Evolutionary conservation across 2,329 filamentous ascomycete genomes (phyloP).

Genomic region (Thelonectria rubi): DNA sequence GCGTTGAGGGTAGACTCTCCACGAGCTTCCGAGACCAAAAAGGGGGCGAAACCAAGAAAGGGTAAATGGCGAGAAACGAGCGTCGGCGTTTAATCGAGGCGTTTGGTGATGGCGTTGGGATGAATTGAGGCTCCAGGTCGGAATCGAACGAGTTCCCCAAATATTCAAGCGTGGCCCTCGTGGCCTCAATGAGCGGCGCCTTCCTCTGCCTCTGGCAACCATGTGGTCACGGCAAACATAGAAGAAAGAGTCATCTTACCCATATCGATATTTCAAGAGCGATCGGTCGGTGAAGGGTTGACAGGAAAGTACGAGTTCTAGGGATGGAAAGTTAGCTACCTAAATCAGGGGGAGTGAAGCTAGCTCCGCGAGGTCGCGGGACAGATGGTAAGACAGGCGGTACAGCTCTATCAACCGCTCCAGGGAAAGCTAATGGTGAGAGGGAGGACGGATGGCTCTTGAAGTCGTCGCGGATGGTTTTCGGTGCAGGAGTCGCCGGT

Average conservation of each 20-base stretch:
- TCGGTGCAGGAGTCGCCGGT: slow-evolving; percentile 28
- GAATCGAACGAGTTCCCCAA: slow-evolving; percentile 18
- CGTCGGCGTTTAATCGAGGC: slow-evolving; percentile 46
- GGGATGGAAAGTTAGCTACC: slow-evolving; percentile 34
- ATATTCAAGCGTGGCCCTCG: slow-evolving; percentile 32
- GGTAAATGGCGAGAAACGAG: slow-evolving; percentile 56
- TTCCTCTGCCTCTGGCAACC: slow-evolving; percentile 42
- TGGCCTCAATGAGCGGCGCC: slow-evolving; percentile 30
- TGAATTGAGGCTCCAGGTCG: slow-evolving; percentile 13
- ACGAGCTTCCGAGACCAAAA: slow-evolving; percentile 45
- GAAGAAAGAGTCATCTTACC: slow-evolving; percentile 52
- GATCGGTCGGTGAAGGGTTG: slow-evolving; percentile 43
- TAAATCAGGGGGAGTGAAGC: slow-evolving; percentile 36
- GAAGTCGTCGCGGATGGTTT: slow-evolving; percentile 15
- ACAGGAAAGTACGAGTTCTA: slow-evolving; percentile 46
- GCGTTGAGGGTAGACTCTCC: slow-evolving; percentile 31
- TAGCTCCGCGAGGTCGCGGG: slow-evolving; percentile 29
- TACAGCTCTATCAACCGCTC: slow-evolving; percentile 15
- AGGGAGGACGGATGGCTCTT: slow-evolving; percentile 23
- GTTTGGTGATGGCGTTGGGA: slow-evolving; percentile 38
- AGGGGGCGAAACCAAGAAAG: slow-evolving; percentile 54
- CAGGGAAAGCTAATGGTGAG: slow-evolving; percentile 16
- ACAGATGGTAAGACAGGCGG: slow-evolving; percentile 17
- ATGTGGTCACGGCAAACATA: slow-evolving; percentile 38
- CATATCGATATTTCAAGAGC: slow-evolving; percentile 53